Conservation (phyloP, 164 flowering plant species). For the Vitis riparia region DNA sequence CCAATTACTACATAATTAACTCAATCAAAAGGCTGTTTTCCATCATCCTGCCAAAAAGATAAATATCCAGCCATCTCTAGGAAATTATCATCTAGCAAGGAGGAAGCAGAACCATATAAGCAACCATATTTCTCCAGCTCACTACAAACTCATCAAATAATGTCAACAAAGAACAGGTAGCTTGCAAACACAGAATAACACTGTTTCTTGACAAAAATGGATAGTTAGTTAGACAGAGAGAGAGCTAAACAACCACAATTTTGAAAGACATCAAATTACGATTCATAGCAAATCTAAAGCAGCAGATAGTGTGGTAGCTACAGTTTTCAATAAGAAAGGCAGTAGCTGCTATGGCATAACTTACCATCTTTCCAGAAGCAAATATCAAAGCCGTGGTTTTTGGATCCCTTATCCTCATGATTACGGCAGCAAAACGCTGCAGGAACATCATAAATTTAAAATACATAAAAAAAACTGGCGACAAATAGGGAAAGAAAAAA, state of each 20-base stretch:
- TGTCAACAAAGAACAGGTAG: no score
- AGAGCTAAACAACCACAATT: no score
- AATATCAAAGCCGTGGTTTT: conserved; percentile 90
- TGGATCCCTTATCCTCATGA: conserved; percentile 91
- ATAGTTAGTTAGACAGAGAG: no score
- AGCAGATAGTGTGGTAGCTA: background rate
- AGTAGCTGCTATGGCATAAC: conserved; percentile 8
- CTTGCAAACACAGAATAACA: background rate
- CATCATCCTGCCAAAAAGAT: no score
- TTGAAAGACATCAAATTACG: background rate
- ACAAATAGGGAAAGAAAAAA: background rate
- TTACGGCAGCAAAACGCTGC: conserved; percentile 97
- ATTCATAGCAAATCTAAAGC: background rate
- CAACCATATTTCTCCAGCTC: no score
- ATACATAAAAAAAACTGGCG: background rate
- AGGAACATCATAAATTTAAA: conserved; percentile 3
- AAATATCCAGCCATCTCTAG: no score
- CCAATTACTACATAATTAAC: no score
- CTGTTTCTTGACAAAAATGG: no score
- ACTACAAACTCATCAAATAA: no score
- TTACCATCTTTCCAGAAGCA: conserved; percentile 96
- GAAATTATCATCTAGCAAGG: no score
- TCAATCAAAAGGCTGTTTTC: no score
- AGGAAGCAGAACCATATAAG: no score
- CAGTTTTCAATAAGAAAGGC: background rate